Evolutionary conservation across 192 early-diverging fungal species (phyloP).

Genomic region (Phlyctochytrium bullatum): DNA sequence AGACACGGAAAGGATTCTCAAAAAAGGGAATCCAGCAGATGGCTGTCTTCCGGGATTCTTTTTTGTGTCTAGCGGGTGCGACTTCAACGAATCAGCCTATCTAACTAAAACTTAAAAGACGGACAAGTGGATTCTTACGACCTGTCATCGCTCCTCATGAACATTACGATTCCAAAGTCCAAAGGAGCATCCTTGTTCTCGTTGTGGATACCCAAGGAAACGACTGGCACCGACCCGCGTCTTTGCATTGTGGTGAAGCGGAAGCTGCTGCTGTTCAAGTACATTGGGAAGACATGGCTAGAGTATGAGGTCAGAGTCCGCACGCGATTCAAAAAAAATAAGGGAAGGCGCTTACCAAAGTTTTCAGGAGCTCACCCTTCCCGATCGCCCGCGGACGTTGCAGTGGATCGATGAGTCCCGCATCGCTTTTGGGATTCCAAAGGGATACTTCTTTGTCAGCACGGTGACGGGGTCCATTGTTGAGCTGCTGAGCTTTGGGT

Average conservation of each 20-base stretch:
- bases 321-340: not conserved
- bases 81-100: not conserved
- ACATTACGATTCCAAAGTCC: slow-evolving; percentile 9
- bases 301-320: not conserved
- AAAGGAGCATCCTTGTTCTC: slow-evolving; percentile 11
- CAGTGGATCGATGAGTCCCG: slow-evolving; percentile 71
- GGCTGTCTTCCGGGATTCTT: slow-evolving; percentile 7
- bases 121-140: slow-evolving; percentile 71
- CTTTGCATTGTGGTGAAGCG: slow-evolving; percentile 25
- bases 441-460: slow-evolving; percentile 63
- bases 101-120: slow-evolving; percentile 43
- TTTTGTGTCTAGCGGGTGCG: slow-evolving; percentile 2
- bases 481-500: slow-evolving; percentile 49
- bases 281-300: slow-evolving; percentile 10
- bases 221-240: not conserved
- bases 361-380: slow-evolving; percentile 61
- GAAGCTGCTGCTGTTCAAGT: slow-evolving; percentile 14
- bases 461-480: slow-evolving; percentile 50
- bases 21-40: slow-evolving; percentile 31
- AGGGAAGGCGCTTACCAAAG: not conserved
- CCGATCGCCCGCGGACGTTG: slow-evolving; percentile 72
- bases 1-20: slow-evolving; percentile 27
- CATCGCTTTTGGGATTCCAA: slow-evolving; percentile 39
- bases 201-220: not conserved
- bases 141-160: slow-evolving; percentile 55